Conservation (phyloP, 78 protist genomes). For the Isochrysis galbana region DNA sequence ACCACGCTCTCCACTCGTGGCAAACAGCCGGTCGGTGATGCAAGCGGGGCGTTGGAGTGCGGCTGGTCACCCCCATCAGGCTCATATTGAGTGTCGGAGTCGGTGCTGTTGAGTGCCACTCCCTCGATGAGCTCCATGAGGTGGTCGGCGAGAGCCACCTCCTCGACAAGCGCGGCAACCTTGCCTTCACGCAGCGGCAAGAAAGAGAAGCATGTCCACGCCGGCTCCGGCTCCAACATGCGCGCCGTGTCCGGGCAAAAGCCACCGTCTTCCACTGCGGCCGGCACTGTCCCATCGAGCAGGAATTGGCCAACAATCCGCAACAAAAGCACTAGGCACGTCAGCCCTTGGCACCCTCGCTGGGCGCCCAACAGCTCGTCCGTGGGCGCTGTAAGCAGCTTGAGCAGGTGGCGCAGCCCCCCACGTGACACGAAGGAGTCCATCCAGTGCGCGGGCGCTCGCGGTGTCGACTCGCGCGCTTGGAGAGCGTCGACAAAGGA, state of each 20-base stretch:
- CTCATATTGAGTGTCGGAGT: background rate
- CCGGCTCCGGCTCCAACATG: background rate
- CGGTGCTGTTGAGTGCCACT: background rate
- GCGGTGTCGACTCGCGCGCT: no score
- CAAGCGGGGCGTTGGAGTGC: background rate
- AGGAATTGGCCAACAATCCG: background rate
- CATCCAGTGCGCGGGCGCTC: background rate
- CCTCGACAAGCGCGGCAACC: background rate
- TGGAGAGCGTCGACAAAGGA: background rate
- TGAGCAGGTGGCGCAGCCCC: background rate
- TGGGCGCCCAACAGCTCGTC: background rate
- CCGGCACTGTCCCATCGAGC: background rate
- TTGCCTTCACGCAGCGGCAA: background rate
- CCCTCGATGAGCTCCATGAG: background rate
- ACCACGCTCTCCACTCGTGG: no score
- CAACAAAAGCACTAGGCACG: slow-evolving; percentile 17
- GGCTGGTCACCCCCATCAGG: background rate
- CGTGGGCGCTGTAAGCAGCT: background rate
- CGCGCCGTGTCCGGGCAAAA: background rate
- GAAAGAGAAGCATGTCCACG: background rate
- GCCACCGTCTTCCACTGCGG: no score
- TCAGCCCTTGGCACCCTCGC: slow-evolving; percentile 1
- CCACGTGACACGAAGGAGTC: background rate
- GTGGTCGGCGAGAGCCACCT: background rate
- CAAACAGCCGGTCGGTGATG: no score